Conservation (phyloP, 768 basidiomycete genomes). For the Termitomyces sp. region DNA sequence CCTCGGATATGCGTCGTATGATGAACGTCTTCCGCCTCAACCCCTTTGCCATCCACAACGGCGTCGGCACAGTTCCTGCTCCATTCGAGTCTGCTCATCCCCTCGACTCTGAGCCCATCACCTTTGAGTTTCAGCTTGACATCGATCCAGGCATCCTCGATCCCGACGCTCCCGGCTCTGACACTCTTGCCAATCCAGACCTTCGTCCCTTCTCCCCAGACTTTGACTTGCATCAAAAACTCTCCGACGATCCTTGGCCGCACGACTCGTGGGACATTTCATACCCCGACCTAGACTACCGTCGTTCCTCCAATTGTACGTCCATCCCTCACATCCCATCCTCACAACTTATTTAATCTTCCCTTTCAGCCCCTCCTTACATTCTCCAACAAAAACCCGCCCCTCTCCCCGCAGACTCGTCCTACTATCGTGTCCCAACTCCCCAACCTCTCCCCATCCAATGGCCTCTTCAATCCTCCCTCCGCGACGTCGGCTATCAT, state of each 20-base stretch:
- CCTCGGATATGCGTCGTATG: constrained; percentile 64
- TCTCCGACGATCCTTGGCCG: constrained; percentile 10
- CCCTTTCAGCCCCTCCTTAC: too few relatives aligned
- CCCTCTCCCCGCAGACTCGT: background rate
- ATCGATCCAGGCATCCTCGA: constrained; percentile 18
- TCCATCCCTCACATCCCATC: too few relatives aligned
- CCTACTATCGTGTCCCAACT: background rate
- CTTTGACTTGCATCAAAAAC: constrained; percentile 25
- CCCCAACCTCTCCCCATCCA: constrained; percentile 1
- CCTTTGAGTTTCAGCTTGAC: constrained; percentile 64
- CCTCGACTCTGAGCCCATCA: constrained; percentile 51
- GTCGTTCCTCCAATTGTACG: constrained; percentile 10
- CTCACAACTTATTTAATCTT: too few relatives aligned
- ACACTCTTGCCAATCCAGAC: background rate
- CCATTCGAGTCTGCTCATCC: constrained; percentile 50
- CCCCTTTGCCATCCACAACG: constrained; percentile 65
- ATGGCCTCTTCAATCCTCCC: background rate
- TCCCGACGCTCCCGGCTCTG: constrained; percentile 9
- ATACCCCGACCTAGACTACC: constrained; percentile 11
- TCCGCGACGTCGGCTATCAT: constrained; percentile 6
- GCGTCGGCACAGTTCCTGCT: constrained; percentile 25
- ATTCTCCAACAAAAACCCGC: constrained; percentile 10
- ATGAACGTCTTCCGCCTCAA: constrained; percentile 77
- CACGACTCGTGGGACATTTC: constrained; percentile 13
- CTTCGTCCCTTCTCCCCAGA: constrained; percentile 34